Base-by-base conservation (phyloP, 306 rosid species). In the Cucumis melo region DNA sequence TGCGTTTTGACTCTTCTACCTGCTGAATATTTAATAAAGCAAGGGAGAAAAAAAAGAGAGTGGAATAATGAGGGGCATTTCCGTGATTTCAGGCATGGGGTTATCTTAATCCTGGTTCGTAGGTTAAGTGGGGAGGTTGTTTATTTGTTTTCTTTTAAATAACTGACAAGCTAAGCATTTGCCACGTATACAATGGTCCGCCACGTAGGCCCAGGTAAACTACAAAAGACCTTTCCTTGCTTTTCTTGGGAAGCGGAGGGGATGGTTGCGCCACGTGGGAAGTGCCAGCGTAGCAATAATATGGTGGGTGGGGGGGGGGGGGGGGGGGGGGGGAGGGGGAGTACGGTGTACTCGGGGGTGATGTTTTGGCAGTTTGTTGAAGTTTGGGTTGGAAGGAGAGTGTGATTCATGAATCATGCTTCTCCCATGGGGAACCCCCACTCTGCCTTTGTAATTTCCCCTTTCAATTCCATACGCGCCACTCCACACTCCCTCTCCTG, bases 251-350 rank as follows among this genome's bases (percentile, higher is more conserved):
- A 59, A 78, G 68, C 64, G 54, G 9, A n/a, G 34, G 50, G 41
- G 41, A 75, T 41, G 9, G 48, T 63, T 50, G n/a, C 73, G 85
- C 76, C 88, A 87, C 91, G 93, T 85, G 92, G 76, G 86, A 84
- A 9, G 13, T 74, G 83, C 91, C 93, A 85, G 85, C 88, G 81
- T 90, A 89, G 91, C 5, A 11, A 60, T 9, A n/a, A 27, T 3
- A 54, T 32, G 36, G 36, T 32, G 5, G 42, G 73, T 73, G 82
- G 86, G 41, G n/a, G n/a, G n/a, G n/a, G n/a, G n/a, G n/a, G n/a
- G n/a, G n/a, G n/a, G n/a, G n/a, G n/a, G n/a, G n/a, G n/a, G n/a
- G n/a, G n/a, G n/a, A n/a, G n/a, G n/a, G n/a, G n/a, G n/a, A n/a
- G 88, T 84, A 84, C 89, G 89, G 82, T 83, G 83, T 83, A 80